Conservation (phyloP, 805 yeast species). For the Candida golubevii region DNA sequence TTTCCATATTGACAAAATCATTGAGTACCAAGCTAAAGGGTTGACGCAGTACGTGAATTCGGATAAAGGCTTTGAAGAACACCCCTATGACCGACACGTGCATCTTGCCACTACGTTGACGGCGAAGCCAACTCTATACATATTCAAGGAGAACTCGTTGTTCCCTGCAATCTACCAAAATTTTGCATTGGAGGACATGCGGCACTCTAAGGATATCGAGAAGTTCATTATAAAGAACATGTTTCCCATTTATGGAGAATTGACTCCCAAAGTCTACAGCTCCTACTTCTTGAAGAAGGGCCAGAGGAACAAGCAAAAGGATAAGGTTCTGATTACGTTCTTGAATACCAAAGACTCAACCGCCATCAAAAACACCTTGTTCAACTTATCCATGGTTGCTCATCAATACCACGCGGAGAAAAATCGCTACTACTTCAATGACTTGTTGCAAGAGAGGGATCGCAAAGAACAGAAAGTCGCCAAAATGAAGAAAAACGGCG, state of each 20-base stretch:
- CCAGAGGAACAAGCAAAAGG: slow-evolving; percentile 21
- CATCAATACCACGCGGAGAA: slow-evolving; percentile 47
- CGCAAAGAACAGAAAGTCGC: slow-evolving; percentile 43
- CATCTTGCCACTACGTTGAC: slow-evolving; percentile 50
- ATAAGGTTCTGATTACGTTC: slow-evolving; percentile 48
- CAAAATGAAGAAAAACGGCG: slow-evolving; percentile 40
- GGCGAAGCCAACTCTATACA: slow-evolving; percentile 56
- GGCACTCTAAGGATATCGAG: slow-evolving; percentile 45
- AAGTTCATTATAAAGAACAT: slow-evolving; percentile 48
- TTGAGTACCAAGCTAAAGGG: slow-evolving; percentile 38
- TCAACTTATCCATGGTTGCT: slow-evolving; percentile 40
- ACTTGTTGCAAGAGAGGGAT: slow-evolving; percentile 23
- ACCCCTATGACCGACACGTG: slow-evolving; percentile 42
- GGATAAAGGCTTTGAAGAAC: slow-evolving; percentile 28
- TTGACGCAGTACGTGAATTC: slow-evolving; percentile 43
- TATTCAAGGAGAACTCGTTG: slow-evolving; percentile 55
- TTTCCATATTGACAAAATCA: slow-evolving; percentile 31
- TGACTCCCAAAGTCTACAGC: slow-evolving; percentile 37
- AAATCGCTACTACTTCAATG: slow-evolving; percentile 36
- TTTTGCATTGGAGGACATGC: slow-evolving; percentile 59
- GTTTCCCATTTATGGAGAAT: slow-evolving; percentile 50
- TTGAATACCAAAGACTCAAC: slow-evolving; percentile 38
- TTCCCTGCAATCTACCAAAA: slow-evolving; percentile 53
- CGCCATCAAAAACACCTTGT: slow-evolving; percentile 29
- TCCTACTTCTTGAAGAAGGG: slow-evolving; percentile 29